Evolutionary conservation across 768 basidiomycete genomes (phyloP).

Genomic region (Podaxis sp.): DNA sequence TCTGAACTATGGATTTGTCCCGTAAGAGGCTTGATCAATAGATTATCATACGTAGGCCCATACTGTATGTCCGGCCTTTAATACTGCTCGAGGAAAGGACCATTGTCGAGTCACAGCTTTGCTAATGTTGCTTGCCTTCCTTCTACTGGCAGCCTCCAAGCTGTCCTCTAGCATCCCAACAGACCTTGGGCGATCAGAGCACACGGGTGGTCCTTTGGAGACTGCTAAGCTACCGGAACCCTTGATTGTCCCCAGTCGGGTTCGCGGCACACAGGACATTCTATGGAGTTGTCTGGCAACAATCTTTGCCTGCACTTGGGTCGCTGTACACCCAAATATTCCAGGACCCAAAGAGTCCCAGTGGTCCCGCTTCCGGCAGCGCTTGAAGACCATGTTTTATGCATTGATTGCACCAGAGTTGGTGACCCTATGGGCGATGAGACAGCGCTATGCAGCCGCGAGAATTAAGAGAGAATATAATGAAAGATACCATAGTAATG

Average conservation of each 20-base stretch:
- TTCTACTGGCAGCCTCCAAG: neutral
- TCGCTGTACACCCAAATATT: constrained; percentile 23
- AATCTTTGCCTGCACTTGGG: constrained; percentile 23
- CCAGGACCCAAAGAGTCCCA: constrained; percentile 9
- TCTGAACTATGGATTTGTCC: too few species aligned
- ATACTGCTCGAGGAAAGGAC: neutral
- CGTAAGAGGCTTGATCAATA: too few species aligned
- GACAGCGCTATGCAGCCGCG: constrained; percentile 7
- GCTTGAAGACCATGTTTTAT: constrained; percentile 10
- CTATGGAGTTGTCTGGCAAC: constrained; percentile 22
- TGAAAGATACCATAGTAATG: neutral
- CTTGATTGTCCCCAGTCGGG: neutral
- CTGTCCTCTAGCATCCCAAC: neutral
- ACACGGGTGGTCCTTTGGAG: neutral
- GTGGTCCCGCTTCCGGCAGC: neutral
- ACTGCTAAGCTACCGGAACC: neutral
- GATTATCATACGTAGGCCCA: neutral
- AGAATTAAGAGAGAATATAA: constrained; percentile 2
- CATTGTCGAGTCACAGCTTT: neutral
- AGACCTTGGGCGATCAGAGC: neutral
- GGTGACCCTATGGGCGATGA: constrained; percentile 11
- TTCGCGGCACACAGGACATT: constrained; percentile 16
- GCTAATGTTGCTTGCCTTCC: neutral
- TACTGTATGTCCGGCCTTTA: neutral
- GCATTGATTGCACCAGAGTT: constrained; percentile 15